Evolutionary conservation across 2,329 filamentous ascomycete species (phyloP).

Genomic region (Colletotrichum sp.): DNA sequence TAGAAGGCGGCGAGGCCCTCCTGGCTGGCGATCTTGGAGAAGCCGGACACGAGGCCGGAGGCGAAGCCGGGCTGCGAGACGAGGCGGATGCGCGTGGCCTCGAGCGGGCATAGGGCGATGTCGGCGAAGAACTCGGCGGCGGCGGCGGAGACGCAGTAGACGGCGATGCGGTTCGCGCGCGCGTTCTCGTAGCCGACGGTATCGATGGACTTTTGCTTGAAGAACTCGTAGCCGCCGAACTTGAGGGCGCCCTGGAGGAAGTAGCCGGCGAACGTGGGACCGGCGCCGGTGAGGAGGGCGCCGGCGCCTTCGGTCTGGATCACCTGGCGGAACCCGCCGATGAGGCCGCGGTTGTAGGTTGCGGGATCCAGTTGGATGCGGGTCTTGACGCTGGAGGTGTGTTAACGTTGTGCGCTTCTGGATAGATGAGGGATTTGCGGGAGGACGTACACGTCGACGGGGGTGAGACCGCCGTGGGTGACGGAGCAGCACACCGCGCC

Average conservation of each 20-base stretch:
- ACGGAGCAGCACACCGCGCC: slow-evolving; percentile 98
- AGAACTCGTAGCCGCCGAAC: slow-evolving; percentile 94
- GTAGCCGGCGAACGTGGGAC: slow-evolving; percentile 87
- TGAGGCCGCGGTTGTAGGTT: slow-evolving; percentile 87
- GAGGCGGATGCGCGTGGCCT: slow-evolving; percentile 92
- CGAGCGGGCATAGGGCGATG: slow-evolving; percentile 87
- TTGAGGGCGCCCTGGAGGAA: slow-evolving; percentile 95
- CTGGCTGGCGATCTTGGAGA: slow-evolving; percentile 81
- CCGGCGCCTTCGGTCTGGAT: slow-evolving; percentile 83
- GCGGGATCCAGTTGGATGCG: slow-evolving; percentile 90
- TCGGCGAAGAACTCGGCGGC: slow-evolving; percentile 74
- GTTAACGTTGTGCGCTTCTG: not conserved
- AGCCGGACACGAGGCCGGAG: slow-evolving; percentile 78
- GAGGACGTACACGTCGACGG: slow-evolving; percentile 95
- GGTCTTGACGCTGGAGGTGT: slow-evolving; percentile 79
- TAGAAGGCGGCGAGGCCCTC: slow-evolving; percentile 90
- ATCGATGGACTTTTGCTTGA: slow-evolving; percentile 92
- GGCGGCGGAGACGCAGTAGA: slow-evolving; percentile 77
- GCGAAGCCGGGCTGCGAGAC: slow-evolving; percentile 88
- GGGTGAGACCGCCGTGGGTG: slow-evolving; percentile 96
- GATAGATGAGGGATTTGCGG: not conserved
- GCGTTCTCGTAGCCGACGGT: slow-evolving; percentile 78
- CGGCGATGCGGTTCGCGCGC: slow-evolving; percentile 77
- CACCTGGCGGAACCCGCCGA: slow-evolving; percentile 87
- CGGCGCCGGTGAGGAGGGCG: slow-evolving; percentile 84